These are phyloP conservation scores for Sphaerulina populicola DNA, from an alignment of 2,329 filamentous ascomycete genomes.

Conservation along the genomic window DNA sequence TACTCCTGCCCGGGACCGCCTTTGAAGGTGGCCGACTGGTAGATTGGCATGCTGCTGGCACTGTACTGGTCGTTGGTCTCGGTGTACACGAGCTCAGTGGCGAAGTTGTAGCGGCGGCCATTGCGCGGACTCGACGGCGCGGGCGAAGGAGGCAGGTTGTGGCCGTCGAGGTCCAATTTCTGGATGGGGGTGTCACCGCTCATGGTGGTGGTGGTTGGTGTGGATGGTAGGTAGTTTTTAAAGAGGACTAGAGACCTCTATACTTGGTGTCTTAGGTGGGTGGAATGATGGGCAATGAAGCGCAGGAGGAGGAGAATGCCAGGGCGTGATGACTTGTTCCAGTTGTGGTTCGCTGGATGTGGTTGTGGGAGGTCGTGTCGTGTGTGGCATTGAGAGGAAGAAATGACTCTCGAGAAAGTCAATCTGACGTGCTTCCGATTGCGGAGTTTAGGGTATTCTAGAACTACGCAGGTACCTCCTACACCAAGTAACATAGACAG, in stretches of 20 bases:
- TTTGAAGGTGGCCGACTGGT: constrained; percentile 97
- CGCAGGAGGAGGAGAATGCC: background rate
- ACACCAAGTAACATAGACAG: too few relatives aligned
- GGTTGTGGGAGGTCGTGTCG: too few relatives aligned
- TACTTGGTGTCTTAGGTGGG: constrained; percentile 19
- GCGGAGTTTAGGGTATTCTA: too few relatives aligned
- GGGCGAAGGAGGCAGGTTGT: constrained; percentile 81
- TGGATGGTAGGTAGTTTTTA: constrained; percentile 27
- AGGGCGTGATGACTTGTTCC: background rate
- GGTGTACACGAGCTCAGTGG: constrained; percentile 93
- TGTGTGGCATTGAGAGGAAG: too few relatives aligned
- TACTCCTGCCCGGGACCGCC: constrained; percentile 77
- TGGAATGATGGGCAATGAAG: constrained; percentile 26
- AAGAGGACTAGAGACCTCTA: constrained; percentile 30
- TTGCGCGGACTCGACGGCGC: constrained; percentile 83
- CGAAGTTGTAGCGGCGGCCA: constrained; percentile 82
- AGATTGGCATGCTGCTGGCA: constrained; percentile 90
- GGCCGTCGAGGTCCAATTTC: constrained; percentile 64
- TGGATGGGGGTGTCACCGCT: constrained; percentile 33
- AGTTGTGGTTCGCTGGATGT: background rate
- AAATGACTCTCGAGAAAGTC: too few relatives aligned
- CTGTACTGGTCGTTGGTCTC: constrained; percentile 96
- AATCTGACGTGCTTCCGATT: too few relatives aligned
- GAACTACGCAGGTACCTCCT: too few relatives aligned
- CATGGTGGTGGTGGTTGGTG: constrained; percentile 26